phyloP scores from a whole-genome alignment of 768 basidiomycete species.

The Leccinum uliginosum region DNA sequence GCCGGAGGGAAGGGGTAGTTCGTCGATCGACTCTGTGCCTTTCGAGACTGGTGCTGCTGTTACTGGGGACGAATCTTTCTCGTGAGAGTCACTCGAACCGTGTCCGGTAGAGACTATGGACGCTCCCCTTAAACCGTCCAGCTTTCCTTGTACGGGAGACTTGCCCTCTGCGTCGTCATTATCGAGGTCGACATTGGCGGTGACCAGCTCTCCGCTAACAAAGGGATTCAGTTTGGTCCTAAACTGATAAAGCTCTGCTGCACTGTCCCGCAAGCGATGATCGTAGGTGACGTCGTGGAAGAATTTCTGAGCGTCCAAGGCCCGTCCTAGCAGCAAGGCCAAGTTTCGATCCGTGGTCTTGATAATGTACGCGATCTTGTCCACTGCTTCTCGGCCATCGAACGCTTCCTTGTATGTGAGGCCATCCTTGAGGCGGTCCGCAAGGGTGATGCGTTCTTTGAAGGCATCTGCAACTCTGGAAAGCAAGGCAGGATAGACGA shows the following conservation, averaged over 20 bases:
- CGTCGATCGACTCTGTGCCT: slow-evolving; percentile 49
- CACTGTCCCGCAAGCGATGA: slow-evolving; percentile 87
- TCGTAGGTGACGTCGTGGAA: slow-evolving; percentile 99
- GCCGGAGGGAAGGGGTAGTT: slow-evolving; percentile 77
- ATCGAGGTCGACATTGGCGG: slow-evolving; percentile 32
- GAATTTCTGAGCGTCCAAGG: slow-evolving; percentile 96
- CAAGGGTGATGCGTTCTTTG: slow-evolving; percentile 68
- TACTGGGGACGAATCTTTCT: slow-evolving; percentile 30
- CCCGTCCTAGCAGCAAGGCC: slow-evolving; percentile 90
- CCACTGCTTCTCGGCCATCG: slow-evolving; percentile 95
- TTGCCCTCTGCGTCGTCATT: slow-evolving; percentile 32
- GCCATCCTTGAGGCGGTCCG: slow-evolving; percentile 89
- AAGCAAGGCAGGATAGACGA: slow-evolving; percentile 93
- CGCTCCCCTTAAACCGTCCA: slow-evolving; percentile 19
- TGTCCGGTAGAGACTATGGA: slow-evolving; percentile 27
- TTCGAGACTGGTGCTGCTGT: slow-evolving; percentile 29
- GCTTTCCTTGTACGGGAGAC: slow-evolving; percentile 22
- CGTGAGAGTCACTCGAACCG: slow-evolving; percentile 34
- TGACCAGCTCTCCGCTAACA: slow-evolving; percentile 66
- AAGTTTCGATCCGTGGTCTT: slow-evolving; percentile 97
- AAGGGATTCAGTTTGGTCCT: slow-evolving; percentile 81
- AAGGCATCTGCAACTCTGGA: slow-evolving; percentile 95
- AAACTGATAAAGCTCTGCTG: slow-evolving; percentile 91
- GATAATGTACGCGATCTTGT: slow-evolving; percentile 96
- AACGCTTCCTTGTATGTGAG: slow-evolving; percentile 95